Conservation (phyloP, 176 grass and related monocot genomes). For the Paspalum vaginatum region DNA sequence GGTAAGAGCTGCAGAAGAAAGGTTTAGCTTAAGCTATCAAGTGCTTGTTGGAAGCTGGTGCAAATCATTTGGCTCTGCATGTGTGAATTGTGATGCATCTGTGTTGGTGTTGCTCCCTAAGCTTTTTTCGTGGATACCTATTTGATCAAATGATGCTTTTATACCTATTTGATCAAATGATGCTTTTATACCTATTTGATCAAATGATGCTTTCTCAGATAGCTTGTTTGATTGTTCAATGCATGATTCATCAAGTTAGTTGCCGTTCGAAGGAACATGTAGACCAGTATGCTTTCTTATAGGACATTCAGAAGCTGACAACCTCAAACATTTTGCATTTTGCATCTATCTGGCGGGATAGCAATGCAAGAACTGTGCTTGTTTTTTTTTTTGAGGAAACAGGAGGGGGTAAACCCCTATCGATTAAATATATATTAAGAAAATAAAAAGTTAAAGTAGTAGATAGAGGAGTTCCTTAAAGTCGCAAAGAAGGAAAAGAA, state of each 20-base stretch:
- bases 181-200: neutral
- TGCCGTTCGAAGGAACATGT: neutral
- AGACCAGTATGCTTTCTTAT: neutral
- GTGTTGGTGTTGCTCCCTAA: neutral
- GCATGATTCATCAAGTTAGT: neutral
- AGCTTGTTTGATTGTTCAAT: neutral
- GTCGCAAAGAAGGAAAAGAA: no score
- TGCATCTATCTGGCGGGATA: neutral
- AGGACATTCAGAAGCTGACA: neutral
- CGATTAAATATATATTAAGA: no score
- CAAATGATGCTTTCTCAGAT: neutral
- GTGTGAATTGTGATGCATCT: neutral
- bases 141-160: no score
- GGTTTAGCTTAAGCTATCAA: conserved; percentile 44
- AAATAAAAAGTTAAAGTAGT: no score
- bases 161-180: conserved; percentile 5
- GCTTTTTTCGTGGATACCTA: neutral
- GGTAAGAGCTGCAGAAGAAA: conserved; percentile 32
- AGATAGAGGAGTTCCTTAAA: no score
- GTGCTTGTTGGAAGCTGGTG: conserved; percentile 40
- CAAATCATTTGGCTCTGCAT: neutral
- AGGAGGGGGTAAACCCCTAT: no score
- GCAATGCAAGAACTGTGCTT: no score
- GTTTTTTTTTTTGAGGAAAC: no score
- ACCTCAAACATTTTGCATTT: neutral